phyloP scores from a whole-genome alignment of 345 rosid species.

The Garcia nutans region DNA sequence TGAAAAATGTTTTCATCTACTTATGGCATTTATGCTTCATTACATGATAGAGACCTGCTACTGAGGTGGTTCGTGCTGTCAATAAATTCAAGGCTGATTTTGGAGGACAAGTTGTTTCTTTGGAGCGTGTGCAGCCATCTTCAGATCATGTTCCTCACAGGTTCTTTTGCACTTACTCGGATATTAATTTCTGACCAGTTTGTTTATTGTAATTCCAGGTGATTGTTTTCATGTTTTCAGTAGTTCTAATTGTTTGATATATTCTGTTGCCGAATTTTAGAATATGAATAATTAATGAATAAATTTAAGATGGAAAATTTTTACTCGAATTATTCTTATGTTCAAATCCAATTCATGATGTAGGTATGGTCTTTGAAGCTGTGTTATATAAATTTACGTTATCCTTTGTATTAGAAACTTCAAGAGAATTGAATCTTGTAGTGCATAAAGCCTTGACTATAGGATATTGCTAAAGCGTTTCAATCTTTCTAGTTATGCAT shows the following conservation, averaged over 20 bases:
- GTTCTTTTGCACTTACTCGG: slow-evolving; percentile 28
- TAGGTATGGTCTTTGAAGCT: slow-evolving; percentile 1
- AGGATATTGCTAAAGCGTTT: not conserved
- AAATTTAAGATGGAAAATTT: not conserved
- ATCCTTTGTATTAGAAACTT: not conserved
- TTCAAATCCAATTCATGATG: not conserved
- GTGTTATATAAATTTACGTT: not conserved
- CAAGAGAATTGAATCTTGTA: not conserved
- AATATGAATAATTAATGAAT: not conserved
- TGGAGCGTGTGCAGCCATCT: slow-evolving; percentile 94
- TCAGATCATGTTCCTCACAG: slow-evolving; percentile 94
- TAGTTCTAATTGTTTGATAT: not conserved
- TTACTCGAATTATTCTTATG: not conserved
- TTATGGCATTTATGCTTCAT: slow-evolving; percentile 4
- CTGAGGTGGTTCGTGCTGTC: slow-evolving; percentile 83
- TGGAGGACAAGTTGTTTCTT: slow-evolving; percentile 81
- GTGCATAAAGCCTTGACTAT: not conserved
- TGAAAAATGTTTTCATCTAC: not conserved
- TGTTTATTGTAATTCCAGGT: not conserved
- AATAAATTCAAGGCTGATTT: slow-evolving; percentile 94
- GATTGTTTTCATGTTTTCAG: slow-evolving; percentile 3
- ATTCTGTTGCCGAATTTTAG: not conserved
- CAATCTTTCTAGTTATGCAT: not conserved
- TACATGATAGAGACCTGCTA: slow-evolving; percentile 68
- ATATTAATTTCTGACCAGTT: not conserved